Evolutionary conservation across 2,329 filamentous ascomycete genomes (phyloP), one percentile per base, ranked within the genome.

Genomic region (Fusarium falciforme): DNA sequence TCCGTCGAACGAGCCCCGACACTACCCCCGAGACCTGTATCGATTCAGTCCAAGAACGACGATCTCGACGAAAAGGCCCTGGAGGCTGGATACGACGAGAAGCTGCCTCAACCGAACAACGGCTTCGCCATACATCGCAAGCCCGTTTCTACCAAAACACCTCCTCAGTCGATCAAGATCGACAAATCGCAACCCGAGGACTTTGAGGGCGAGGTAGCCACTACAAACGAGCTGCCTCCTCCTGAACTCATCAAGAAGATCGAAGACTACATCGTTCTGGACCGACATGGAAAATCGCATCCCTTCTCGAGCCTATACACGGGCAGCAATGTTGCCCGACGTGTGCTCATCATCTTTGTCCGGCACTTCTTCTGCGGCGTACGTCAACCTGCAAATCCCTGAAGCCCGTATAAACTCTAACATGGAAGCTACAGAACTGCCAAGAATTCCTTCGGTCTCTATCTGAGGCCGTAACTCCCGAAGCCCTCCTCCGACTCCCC

Each of bases 311-410:
- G 87, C 75, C 82, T 93, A 31, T 92, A 91, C 79, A 86, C 85
- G 36, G 89, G 89, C 5, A 84, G 81, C 55, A 88, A 88, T 63
- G 85, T 85, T 4, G 84, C 88, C 14, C 84, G 87, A 20, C 85
- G 90, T 4, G 89, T 93, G 31, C 85, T 95, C 35, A 82, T 94
- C 47, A 89, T 95, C 74, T 95, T 95, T 79, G 87, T 95, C 66
- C 88, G 93, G 52, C 93, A 95, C 83, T 95, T 95, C 82, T 94
- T 93, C 86, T 95, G 93, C 79, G 92, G 92, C 38, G 93, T 94
- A 86, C 81, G 92, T 87, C 35, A 44, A 60, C 27, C 49, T 35
- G 42, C 14, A 22, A 40, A 12, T 40, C 55, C 16, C 20, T 42
- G 36, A 35, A 40, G 27, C 9, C 27, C 17, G 35, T 59, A 14